Evolutionary conservation across 305 asterid species (phyloP), one percentile per base, ranked within the genome.

Genomic region (Striga hermonthica): DNA sequence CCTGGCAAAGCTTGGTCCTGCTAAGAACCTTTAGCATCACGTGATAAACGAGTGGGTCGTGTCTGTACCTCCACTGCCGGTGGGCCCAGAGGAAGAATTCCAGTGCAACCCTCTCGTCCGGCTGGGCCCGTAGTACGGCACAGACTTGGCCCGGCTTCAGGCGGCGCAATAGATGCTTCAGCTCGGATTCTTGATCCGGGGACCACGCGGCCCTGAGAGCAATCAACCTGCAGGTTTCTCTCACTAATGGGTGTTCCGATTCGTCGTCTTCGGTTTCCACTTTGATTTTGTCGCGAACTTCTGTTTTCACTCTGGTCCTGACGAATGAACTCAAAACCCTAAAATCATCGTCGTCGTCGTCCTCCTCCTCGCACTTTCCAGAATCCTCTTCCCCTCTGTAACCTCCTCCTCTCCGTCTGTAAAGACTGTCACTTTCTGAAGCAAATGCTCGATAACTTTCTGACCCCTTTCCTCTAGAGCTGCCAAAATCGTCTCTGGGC

Each of bases 1-100:
- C 96, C 75, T 92, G 97, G 41, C 98, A 92, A 77, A 92, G 68
- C 79, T 87, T 89, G 49, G 97, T 92, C 83, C 77, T 89, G 61
- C 94, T 75, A 9, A 92, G 85, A 74, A 86, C 77, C 64, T 78
- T 79, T 63, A 92, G 97, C 96, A 92, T 83, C 57, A 68, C 81
- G 75, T 81, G 84, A 76, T 87, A 92, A 62, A 87, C 94, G 16
- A 82, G 56, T 8, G 84, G 86, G 69, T 87, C 75, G 64, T 89
- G 98, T 62, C 79, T 79, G 67, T 92, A 92, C 9, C 96, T 76
- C 98, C 97, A 92, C 76, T 89, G 98, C 81, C 86, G 68, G 68
- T 84, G 90, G 47, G 96, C 98, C 98, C 96, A 92, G 60, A 87
- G 80, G 49, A 92, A 92, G 83, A 92, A 87, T 11, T 82, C 78